Base-by-base conservation (phyloP, 2,329 filamentous ascomycete genomes). In the Sclerotinia glacialis region DNA sequence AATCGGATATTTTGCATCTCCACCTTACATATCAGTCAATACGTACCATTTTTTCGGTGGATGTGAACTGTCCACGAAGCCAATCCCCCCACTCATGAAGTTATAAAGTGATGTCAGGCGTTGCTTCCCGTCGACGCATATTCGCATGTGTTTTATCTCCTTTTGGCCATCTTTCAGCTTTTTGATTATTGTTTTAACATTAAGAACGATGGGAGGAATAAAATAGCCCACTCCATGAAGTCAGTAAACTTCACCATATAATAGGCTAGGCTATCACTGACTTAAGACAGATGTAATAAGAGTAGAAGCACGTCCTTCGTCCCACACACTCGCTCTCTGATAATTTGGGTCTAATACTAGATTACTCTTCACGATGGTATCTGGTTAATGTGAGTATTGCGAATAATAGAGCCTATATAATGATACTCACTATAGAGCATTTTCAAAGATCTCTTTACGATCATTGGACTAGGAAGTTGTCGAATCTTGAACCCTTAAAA, bases 51-150 rank as follows among this genome's bases (percentile, higher is more conserved):
- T 80, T 61, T 73, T 75, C 31, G 71, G 72, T 28, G 77, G 75
- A 12, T 76, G 75, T 5, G 74, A 73, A 31, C 74, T 72, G 56
- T 83, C 81, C 28, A 77, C 73, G 62, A 80, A 80, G 5, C 78
- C 78, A 52, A 83, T 80, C 31, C 78, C 70, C 2, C 81, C 81
- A 28, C 75, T 76, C 68, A 82, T 76, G 60, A 83, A 83, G 23
- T 78, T 79, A 18, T 73, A 71, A 21, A 83, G 74, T 1, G 80
- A 81, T 2, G 80, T 79, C 5, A 83, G 72, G 18, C 81, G 78
- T 69, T 83, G 80, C 71, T 83, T 82, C 5, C 81, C 81, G 71
- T 82, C 80, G 11, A 82, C 77, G 67, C 80, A 82, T 23, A 79
- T 75, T 14, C 79, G 74, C 18, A 42, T 50, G 4, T 14, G 65